These are phyloP conservation scores for Amphibolis antarctica DNA, from an alignment of 106 monocot species.

Conservation along the genomic window DNA sequence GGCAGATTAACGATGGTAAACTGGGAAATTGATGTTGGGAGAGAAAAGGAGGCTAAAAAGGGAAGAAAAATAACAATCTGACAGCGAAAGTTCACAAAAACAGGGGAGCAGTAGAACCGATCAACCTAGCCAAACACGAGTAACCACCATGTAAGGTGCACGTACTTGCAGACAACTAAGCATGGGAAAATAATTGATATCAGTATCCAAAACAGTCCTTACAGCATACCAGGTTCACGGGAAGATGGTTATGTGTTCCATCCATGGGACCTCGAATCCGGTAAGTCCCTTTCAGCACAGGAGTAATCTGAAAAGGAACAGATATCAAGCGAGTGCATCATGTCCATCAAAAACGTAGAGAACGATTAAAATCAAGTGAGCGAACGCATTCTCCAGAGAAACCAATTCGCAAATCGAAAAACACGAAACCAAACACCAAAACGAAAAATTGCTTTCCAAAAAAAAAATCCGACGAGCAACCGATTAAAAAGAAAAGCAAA, in stretches of 20 bases:
- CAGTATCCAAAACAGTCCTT: not conserved
- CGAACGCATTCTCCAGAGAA: not conserved
- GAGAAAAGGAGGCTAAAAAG: no score
- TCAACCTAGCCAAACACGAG: not conserved
- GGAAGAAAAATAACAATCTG: no score
- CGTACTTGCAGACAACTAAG: no score
- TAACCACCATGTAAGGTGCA: not conserved
- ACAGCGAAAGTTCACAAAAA: no score
- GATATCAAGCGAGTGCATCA: conserved; percentile 5
- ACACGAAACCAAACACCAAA: not conserved
- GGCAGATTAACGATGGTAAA: no score
- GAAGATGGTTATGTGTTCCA: conserved; percentile 15
- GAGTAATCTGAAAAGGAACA: conserved; percentile 35
- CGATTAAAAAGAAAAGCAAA: no score
- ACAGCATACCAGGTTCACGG: conserved; percentile 3
- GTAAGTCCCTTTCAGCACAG: conserved; percentile 31
- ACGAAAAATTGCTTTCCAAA: not conserved
- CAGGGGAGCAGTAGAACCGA: not conserved
- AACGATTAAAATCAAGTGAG: not conserved
- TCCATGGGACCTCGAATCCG: conserved; percentile 35
- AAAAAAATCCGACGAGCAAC: not conserved
- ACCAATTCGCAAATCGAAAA: not conserved
- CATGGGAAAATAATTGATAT: not conserved
- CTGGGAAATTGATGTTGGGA: no score
- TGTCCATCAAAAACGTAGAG: not conserved